Evolutionary conservation across 2,329 filamentous ascomycete genomes (phyloP).

Genomic region (Chalaropsis ovoidea): DNA sequence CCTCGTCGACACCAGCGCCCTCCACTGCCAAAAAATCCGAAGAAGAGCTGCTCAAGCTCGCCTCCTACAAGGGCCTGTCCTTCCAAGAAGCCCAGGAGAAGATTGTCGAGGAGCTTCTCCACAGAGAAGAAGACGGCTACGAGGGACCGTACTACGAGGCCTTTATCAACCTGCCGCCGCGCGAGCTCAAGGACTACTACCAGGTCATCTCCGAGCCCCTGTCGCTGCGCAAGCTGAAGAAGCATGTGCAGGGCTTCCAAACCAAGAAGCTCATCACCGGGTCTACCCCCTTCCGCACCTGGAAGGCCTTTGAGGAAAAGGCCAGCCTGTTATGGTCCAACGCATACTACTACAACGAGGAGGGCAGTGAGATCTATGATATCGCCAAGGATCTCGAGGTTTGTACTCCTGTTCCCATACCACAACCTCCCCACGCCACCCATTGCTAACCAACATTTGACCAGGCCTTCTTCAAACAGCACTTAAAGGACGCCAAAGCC

Average conservation of each 20-base stretch:
- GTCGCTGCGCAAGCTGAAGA: constrained; percentile 67
- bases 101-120: constrained; percentile 64
- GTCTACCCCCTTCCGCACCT: constrained; percentile 63
- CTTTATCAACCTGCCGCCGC: constrained; percentile 68
- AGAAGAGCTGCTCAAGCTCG: constrained; percentile 33
- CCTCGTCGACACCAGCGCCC: constrained; percentile 17
- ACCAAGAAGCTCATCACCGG: constrained; percentile 56
- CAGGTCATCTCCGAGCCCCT: constrained; percentile 70
- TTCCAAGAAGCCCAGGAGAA: constrained; percentile 84
- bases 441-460: background rate
- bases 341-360: constrained; percentile 81
- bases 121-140: constrained; percentile 55
- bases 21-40: constrained; percentile 30
- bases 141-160: constrained; percentile 61
- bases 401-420: constrained; percentile 25
- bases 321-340: constrained; percentile 78
- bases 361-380: constrained; percentile 72
- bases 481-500: constrained; percentile 61
- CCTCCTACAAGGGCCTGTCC: constrained; percentile 58
- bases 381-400: constrained; percentile 74
- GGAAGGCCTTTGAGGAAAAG: constrained; percentile 72
- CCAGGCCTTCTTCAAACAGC: constrained; percentile 53
- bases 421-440: background rate
- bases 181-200: constrained; percentile 75
- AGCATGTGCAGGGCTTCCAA: constrained; percentile 62